Percentiles rank a stretch among this genome's conserved stretches.
Conservation (phyloP, 169 alveolate species). For the Cryptosporidium muris region DNA sequence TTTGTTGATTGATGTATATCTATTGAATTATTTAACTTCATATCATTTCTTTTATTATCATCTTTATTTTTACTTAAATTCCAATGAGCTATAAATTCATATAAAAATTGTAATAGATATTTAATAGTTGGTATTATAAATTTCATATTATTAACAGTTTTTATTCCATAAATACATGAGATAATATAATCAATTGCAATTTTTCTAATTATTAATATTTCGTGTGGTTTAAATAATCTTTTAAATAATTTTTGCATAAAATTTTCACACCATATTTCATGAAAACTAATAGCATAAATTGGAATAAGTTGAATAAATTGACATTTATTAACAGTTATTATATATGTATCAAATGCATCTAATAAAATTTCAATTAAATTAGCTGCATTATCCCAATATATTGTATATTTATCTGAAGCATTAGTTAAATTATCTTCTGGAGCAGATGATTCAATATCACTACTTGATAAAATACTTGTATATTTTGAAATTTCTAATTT, state of each 20-base stretch:
- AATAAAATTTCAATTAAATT: slow-evolving; percentile 23
- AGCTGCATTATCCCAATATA: slow-evolving; percentile 1
- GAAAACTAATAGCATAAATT: slow-evolving; percentile 14
- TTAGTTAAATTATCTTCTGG: slow-evolving; percentile 4
- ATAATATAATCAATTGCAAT: slow-evolving; percentile 44
- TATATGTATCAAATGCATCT: slow-evolving; percentile 34
- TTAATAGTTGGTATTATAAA: slow-evolving; percentile 40
- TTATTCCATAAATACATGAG: slow-evolving; percentile 10
- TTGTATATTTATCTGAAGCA: slow-evolving; percentile 15
- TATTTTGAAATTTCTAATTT: neutral
- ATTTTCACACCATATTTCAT: slow-evolving; percentile 44
- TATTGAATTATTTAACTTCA: neutral
- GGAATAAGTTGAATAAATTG: slow-evolving; percentile 48
- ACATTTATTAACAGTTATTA: slow-evolving; percentile 30
- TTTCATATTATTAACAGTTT: slow-evolving; percentile 31
- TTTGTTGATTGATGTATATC: slow-evolving; percentile 1
- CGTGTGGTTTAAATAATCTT: slow-evolving; percentile 53
- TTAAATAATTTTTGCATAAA: slow-evolving; percentile 32
- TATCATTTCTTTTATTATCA: neutral
- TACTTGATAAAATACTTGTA: slow-evolving; percentile 25
- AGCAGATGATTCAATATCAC: slow-evolving; percentile 65
- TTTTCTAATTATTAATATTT: slow-evolving; percentile 45
- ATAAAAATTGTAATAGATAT: slow-evolving; percentile 48
- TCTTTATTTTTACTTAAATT: slow-evolving; percentile 7
- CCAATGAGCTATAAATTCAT: slow-evolving; percentile 68